Conservation (phyloP, 352 stramenopile species). For the Phytophthora nicotianae region DNA sequence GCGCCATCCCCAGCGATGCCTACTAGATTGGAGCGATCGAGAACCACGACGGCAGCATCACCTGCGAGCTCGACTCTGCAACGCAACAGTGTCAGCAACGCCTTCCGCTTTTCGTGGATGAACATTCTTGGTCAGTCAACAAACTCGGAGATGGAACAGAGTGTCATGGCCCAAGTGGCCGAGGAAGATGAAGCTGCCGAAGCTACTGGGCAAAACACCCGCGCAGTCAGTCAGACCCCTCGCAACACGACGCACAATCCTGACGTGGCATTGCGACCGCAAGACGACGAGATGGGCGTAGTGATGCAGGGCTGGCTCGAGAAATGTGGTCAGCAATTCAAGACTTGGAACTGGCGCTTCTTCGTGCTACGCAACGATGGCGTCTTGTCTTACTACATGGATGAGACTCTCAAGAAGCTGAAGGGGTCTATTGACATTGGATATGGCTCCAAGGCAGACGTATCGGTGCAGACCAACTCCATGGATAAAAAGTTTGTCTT, state of each 20-base stretch:
- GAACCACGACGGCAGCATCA: conserved; percentile 12
- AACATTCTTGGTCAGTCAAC: conserved; percentile 58
- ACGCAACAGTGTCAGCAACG: conserved; percentile 49
- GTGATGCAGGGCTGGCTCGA: conserved; percentile 89
- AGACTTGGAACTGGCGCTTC: conserved; percentile 91
- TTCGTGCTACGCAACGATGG: conserved; percentile 85
- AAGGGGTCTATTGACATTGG: conserved; percentile 85
- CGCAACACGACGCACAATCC: conserved; percentile 34
- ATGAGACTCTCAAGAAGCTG: conserved; percentile 74
- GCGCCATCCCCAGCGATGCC: conserved; percentile 7
- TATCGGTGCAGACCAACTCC: conserved; percentile 84
- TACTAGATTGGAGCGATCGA: conserved; percentile 6
- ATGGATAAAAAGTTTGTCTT: conserved; percentile 87
- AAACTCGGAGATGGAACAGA: conserved; percentile 41
- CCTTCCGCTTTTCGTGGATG: conserved; percentile 67
- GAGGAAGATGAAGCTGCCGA: conserved; percentile 27
- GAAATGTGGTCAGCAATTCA: conserved; percentile 89
- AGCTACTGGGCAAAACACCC: neutral
- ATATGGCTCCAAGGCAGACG: conserved; percentile 66
- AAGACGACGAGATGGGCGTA: conserved; percentile 68
- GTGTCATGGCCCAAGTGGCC: conserved; percentile 31
- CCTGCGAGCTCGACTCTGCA: conserved; percentile 8
- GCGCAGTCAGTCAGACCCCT: conserved; percentile 2
- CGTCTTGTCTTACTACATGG: conserved; percentile 81
- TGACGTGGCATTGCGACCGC: conserved; percentile 40